phyloP scores from a whole-genome alignment of 805 yeast genomes.

The Zygotorulaspora danielsina region DNA sequence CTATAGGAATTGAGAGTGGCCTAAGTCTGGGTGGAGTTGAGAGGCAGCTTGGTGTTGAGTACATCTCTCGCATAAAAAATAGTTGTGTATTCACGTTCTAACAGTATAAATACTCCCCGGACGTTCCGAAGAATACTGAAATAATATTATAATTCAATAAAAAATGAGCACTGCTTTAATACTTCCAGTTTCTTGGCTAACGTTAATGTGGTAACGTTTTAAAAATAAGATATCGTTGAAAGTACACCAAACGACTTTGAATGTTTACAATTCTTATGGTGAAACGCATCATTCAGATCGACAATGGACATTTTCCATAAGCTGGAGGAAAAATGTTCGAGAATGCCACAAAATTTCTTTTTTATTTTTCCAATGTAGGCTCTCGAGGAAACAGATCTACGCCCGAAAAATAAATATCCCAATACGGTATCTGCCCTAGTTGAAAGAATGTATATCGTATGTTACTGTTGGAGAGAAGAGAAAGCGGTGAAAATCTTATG shows the following conservation, averaged over 20 bases:
- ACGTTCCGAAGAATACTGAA: background rate
- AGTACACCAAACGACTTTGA: constrained; percentile 1
- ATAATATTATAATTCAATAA: background rate
- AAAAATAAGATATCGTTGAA: background rate
- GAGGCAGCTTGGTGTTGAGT: background rate
- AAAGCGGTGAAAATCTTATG: background rate
- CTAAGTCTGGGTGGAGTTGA: constrained; percentile 12
- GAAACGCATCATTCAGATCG: background rate
- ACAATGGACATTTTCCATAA: background rate
- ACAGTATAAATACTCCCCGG: too few species aligned
- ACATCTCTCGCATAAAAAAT: too few species aligned
- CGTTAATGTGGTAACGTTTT: background rate
- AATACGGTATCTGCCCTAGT: background rate
- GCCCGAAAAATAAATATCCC: background rate
- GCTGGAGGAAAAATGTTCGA: background rate
- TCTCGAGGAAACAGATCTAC: constrained; percentile 3
- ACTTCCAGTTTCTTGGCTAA: background rate
- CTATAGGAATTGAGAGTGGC: constrained; percentile 5
- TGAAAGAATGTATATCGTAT: background rate
- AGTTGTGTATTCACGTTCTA: too few species aligned
- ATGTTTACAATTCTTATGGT: background rate
- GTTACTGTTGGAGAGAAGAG: background rate
- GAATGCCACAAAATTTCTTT: background rate
- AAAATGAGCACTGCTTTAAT: background rate
- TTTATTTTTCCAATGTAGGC: background rate